Evolutionary conservation across 306 rosid species (phyloP), one percentile per base, ranked within the genome.

Genomic region (Carpinus fangiana): DNA sequence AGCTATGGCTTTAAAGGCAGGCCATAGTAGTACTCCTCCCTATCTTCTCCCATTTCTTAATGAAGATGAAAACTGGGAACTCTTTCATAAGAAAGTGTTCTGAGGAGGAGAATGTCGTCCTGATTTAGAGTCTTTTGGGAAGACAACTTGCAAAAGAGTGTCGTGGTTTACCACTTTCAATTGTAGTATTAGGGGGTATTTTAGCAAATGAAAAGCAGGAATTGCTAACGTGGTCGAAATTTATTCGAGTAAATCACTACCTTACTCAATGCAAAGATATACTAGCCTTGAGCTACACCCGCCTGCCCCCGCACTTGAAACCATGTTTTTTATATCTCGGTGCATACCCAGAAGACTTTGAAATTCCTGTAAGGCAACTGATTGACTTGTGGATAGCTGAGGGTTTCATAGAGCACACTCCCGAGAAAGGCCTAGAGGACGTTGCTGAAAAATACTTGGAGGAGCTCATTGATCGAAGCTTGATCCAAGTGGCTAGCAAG

Each of bases 11-110:
- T 6, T 1, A 59, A 56, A 83, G 46, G 61, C 69, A 2, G 0
- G 76, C 3, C 38, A 5, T n/a, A n/a, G n/a, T n/a, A n/a, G n/a
- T n/a, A 5, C 53, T 56, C 72, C 28, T 76, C 87, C 84, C n/a
- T 31, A 75, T 18, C 0, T 20, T 0, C 79, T 84, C 5, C 2
- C 2, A 31, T 31, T 31, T 31, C 34, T 31, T 31, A 31, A 31
- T 2, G 2, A 2, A 31, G 64, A 80, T n/a, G 73, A 80, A 26
- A 84, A 84, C 8, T 84, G 84, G 84, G 75, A 79, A 14, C 66
- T 79, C 6, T 83, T 83, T 7, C 52, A 12, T 68, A 67, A 43
- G 36, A 71, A 51, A 23, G 72, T 64, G 0, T 76, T 72, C 2
- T 4, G 0, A 31, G 43, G 68, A 26, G 18, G 3, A 9, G 17